Percentiles rank a stretch among this genome's conserved stretches.
Conservation (phyloP, 192 early-diverging fungal species). For the Podila minutissima region DNA sequence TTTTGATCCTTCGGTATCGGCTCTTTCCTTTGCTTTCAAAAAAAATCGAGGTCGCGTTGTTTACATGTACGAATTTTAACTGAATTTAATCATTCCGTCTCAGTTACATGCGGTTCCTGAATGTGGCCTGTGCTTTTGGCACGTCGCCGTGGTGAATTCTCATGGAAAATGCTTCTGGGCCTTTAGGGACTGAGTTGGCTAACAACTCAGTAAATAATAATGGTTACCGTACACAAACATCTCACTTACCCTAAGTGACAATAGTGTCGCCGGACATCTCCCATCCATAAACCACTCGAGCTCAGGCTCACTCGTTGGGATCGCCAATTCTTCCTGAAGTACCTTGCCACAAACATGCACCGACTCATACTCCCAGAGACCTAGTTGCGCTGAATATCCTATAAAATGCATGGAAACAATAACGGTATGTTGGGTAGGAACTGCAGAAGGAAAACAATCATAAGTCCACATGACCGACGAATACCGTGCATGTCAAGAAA, state of each 20-base stretch:
- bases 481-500: constrained; percentile 32
- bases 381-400: constrained; percentile 30
- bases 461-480: constrained; percentile 1
- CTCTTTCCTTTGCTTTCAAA: too few relatives aligned
- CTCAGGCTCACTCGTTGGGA: constrained; percentile 33
- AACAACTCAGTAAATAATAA: too few relatives aligned
- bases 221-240: constrained; percentile 2
- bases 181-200: too few relatives aligned
- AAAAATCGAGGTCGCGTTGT: too few relatives aligned
- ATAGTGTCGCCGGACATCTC: constrained; percentile 5
- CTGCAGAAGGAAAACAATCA: neutral
- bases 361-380: constrained; percentile 25
- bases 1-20: too few relatives aligned
- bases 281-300: constrained; percentile 32
- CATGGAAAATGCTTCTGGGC: too few relatives aligned
- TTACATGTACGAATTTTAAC: too few relatives aligned
- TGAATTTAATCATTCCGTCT: too few relatives aligned
- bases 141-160: neutral
- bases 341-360: constrained; percentile 24
- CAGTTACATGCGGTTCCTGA: too few relatives aligned
- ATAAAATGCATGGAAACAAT: constrained; percentile 8
- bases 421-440: neutral
- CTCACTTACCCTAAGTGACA: constrained; percentile 14
- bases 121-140: too few relatives aligned
- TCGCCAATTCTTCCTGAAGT: constrained; percentile 19